phyloP scores from a whole-genome alignment of 1,284 basidiomycete genomes.

The Ustilago loliicola region DNA sequence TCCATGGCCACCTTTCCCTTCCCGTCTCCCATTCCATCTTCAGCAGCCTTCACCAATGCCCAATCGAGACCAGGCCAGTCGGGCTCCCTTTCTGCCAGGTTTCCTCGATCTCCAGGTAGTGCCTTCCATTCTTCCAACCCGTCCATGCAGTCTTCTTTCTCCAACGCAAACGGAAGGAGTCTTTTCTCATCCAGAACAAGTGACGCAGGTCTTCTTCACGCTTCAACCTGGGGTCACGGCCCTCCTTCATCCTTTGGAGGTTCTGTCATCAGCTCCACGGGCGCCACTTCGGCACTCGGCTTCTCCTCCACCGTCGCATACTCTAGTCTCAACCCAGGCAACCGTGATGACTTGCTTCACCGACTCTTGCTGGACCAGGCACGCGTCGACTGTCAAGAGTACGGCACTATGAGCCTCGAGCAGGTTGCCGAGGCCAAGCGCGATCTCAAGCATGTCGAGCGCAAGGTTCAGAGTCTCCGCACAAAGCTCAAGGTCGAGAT shows the following conservation, averaged over 20 bases:
- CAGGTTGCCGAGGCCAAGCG: slow-evolving; percentile 54
- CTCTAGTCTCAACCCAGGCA: slow-evolving; percentile 26
- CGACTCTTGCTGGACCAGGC: slow-evolving; percentile 51
- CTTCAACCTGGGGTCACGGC: slow-evolving; percentile 35
- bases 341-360: slow-evolving; percentile 50
- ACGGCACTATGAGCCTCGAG: slow-evolving; percentile 50
- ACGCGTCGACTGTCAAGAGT: slow-evolving; percentile 55
- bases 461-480: slow-evolving; percentile 38
- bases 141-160: slow-evolving; percentile 36
- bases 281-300: slow-evolving; percentile 24
- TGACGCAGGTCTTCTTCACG: slow-evolving; percentile 35
- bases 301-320: slow-evolving; percentile 24
- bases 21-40: slow-evolving; percentile 20
- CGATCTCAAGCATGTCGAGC: slow-evolving; percentile 55
- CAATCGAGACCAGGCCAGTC: slow-evolving; percentile 1
- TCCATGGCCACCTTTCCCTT: slow-evolving; percentile 41
- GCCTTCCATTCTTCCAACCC: slow-evolving; percentile 36
- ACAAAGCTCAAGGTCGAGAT: slow-evolving; percentile 61
- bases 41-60: neutral
- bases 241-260: slow-evolving; percentile 50
- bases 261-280: slow-evolving; percentile 35
- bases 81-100: slow-evolving; percentile 16
- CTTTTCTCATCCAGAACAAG: slow-evolving; percentile 12
- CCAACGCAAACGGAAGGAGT: slow-evolving; percentile 21
- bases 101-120: slow-evolving; percentile 20